Percentiles rank a stretch among this genome's conserved stretches.
Conservation (phyloP, 1,139 yeast genomes). For the Zygoascus hellenicus region DNA sequence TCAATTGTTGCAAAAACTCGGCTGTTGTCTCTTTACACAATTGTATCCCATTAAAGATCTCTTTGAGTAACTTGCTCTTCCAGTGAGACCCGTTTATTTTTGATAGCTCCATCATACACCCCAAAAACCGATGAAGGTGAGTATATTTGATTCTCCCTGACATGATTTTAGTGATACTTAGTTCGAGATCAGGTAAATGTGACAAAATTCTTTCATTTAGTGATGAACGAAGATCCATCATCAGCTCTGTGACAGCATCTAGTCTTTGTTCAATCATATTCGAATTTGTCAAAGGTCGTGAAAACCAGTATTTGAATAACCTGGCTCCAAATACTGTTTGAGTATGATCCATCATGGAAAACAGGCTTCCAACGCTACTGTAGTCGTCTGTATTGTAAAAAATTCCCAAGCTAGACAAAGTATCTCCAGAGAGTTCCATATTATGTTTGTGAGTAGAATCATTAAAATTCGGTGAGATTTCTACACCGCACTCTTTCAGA, state of each 20-base stretch:
- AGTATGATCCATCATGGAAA: constrained; percentile 78
- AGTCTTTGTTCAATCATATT: constrained; percentile 52
- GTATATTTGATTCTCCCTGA: constrained; percentile 8
- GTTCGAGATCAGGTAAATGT: constrained; percentile 59
- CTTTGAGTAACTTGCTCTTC: constrained; percentile 23
- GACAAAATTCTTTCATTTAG: constrained; percentile 34
- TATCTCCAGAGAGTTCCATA: constrained; percentile 66
- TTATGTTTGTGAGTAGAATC: constrained; percentile 47
- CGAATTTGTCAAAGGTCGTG: constrained; percentile 57
- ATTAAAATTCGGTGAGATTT: constrained; percentile 44
- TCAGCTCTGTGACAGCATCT: constrained; percentile 59
- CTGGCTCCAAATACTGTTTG: constrained; percentile 71
- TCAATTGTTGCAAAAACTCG: constrained; percentile 48
- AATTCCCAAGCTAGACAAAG: constrained; percentile 67
- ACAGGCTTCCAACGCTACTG: constrained; percentile 57
- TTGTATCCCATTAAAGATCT: constrained; percentile 23
- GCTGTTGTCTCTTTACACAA: constrained; percentile 24
- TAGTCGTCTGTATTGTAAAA: constrained; percentile 58
- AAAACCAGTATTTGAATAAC: constrained; percentile 63
- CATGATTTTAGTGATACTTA: constrained; percentile 23
- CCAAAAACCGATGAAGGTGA: background rate
- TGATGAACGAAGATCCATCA: constrained; percentile 33
- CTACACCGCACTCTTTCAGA: constrained; percentile 60
- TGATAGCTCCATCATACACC: background rate
- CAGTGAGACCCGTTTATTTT: constrained; percentile 8